Evolutionary conservation across 148 eudicot genomes (phyloP), one percentile per base, ranked within the genome.

Genomic region (Selenicereus undatus): DNA sequence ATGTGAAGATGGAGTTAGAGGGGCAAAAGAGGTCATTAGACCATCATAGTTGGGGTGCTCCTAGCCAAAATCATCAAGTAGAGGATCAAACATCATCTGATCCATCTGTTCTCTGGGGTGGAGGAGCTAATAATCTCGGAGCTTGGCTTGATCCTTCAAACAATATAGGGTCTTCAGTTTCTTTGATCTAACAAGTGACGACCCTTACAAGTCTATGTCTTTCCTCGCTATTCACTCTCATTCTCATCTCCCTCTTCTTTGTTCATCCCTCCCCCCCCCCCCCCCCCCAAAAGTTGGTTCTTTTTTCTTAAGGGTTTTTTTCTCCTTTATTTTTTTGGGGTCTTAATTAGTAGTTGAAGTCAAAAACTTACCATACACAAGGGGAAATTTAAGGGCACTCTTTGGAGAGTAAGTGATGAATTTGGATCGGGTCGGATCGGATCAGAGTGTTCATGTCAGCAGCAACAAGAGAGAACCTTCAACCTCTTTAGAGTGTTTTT

Each of bases 371-470:
- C 32, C 73, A 82, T 73, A 82, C 58, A 64, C 45, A 78, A 82
- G 80, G 52, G 84, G 73, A 32, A 80, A 8, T 35, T 39, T 11
- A 48, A 10, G 52, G 52, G 52, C 13, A 48, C 14, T 48, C 0
- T 8, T 10, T 48, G 52, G 52, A 48, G 52, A 24, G 2, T 24
- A 9, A n/a, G 27, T 64, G 68, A 24, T 64, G 68, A 32, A 26
- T 66, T 66, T 66, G 32, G 18, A 68, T 48, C 54, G 79, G 84
- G 83, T 78, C 82, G 36, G 76, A 21, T 84, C 84, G 36, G 76
- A 21, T 84, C 84, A 83, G 89, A 79, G 94, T 16, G 89, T 92
- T 84, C 97, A 92, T 92, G 89, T 91, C 90, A 83, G 97, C 88
- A 79, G 97, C 97, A 92, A 78, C 79, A 82, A 81, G 39, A 76